Percentiles rank a stretch among this genome's conserved stretches.
These are phyloP conservation scores for Polygonum aviculare DNA, from an alignment of 148 eudicot species.

Conservation along the genomic window DNA sequence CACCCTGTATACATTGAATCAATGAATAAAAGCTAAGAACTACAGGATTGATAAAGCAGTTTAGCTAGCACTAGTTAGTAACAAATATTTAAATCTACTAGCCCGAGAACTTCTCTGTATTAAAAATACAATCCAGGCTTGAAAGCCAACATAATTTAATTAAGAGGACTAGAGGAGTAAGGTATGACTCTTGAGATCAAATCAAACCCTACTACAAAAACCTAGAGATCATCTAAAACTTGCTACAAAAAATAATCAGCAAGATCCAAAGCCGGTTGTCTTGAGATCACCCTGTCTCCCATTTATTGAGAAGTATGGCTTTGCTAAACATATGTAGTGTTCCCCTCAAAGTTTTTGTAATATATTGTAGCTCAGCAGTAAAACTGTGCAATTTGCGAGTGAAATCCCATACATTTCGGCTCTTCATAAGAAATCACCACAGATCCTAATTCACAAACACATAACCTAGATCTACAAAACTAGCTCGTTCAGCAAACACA, in stretches of 20 bases:
- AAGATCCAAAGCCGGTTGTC: no score
- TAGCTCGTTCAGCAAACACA: background rate
- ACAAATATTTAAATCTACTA: background rate
- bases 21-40: background rate
- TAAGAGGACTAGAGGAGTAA: background rate
- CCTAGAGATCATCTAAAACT: background rate
- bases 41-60: background rate
- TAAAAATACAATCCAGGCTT: background rate
- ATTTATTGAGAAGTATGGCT: no score
- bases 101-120: background rate
- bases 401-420: background rate
- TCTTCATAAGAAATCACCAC: background rate
- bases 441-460: background rate
- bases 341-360: no score
- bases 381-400: background rate
- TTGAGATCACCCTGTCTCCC: background rate
- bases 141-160: background rate
- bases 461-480: background rate
- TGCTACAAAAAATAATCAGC: background rate
- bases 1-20: constrained; percentile 35
- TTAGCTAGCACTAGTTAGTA: background rate
- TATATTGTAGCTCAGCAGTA: no score
- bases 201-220: background rate
- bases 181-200: background rate
- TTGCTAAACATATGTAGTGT: no score